These are phyloP conservation scores for Tulasnella calospora DNA, from an alignment of 768 basidiomycete genomes.

Conservation along the genomic window DNA sequence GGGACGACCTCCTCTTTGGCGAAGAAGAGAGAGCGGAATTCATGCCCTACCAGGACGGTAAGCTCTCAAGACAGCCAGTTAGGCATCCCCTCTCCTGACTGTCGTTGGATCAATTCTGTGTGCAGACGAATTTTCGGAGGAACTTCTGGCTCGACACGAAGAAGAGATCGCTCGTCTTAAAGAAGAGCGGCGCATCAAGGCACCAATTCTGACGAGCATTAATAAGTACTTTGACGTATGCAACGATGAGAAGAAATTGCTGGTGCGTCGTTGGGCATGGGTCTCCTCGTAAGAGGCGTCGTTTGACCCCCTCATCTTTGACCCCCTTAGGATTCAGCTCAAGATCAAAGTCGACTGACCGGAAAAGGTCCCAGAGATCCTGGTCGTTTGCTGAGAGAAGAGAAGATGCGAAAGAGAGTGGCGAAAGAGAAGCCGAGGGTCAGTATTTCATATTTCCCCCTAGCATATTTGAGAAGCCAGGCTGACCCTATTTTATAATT, in stretches of 20 bases:
- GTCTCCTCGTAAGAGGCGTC: not conserved
- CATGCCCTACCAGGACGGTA: constrained; percentile 77
- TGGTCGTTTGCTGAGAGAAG: constrained; percentile 81
- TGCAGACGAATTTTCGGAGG: constrained; percentile 82
- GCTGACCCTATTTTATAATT: no score
- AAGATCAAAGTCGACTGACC: constrained; percentile 74
- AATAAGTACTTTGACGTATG: constrained; percentile 89
- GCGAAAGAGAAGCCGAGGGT: constrained; percentile 89
- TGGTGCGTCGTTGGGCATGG: constrained; percentile 35
- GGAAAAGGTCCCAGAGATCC: constrained; percentile 80
- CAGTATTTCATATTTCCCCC: constrained; percentile 33
- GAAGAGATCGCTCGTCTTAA: constrained; percentile 76
- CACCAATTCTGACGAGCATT: constrained; percentile 65
- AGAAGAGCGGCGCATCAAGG: constrained; percentile 75
- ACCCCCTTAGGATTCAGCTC: constrained; percentile 50
- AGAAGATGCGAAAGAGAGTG: constrained; percentile 95
- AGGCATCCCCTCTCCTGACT: not conserved
- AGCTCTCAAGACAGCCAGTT: not conserved
- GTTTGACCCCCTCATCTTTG: not conserved
- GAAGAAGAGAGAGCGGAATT: constrained; percentile 79
- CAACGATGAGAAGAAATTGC: constrained; percentile 83
- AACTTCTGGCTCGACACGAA: constrained; percentile 77
- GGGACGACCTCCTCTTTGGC: constrained; percentile 82
- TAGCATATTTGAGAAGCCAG: not conserved
- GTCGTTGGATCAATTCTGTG: constrained; percentile 16